These are phyloP conservation scores for Fomitopsis pinicola DNA, from an alignment of 1,284 basidiomycete species.

Conservation along the genomic window DNA sequence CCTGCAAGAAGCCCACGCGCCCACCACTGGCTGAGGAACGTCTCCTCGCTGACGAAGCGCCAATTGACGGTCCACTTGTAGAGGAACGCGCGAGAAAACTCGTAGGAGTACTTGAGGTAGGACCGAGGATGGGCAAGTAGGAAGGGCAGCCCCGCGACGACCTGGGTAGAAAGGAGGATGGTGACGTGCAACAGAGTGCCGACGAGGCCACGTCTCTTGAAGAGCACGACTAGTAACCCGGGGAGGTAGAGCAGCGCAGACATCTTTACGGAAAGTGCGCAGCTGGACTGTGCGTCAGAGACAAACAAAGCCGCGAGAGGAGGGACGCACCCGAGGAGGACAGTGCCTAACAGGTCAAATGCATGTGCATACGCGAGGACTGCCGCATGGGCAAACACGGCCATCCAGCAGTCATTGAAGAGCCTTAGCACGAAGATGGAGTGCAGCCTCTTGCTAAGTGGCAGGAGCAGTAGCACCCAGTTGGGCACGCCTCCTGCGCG, in stretches of 20 bases:
- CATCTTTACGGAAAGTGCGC: conserved; percentile 95
- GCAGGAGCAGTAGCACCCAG: conserved; percentile 73
- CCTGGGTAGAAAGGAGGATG: conserved; percentile 54
- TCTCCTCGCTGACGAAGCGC: conserved; percentile 77
- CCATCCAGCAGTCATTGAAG: conserved; percentile 94
- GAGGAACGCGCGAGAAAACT: conserved; percentile 86
- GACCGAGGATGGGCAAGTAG: conserved; percentile 53
- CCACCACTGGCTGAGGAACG: conserved; percentile 67
- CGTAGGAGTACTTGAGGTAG: conserved; percentile 81
- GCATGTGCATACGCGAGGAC: conserved; percentile 58
- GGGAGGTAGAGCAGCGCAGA: conserved; percentile 92
- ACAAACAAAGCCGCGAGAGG: not conserved
- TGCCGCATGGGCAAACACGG: conserved; percentile 57
- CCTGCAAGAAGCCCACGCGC: conserved; percentile 61
- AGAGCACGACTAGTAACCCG: conserved; percentile 76
- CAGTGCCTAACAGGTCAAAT: conserved; percentile 56
- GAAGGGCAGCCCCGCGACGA: conserved; percentile 71
- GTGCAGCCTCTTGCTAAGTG: conserved; percentile 89
- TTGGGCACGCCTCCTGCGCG: conserved; percentile 68
- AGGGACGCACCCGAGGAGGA: conserved; percentile 70
- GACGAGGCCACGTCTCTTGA: conserved; percentile 67
- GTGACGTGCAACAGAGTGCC: conserved; percentile 50
- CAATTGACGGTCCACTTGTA: conserved; percentile 99
- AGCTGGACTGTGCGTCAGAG: conserved; percentile 36
- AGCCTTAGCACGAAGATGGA: conserved; percentile 91